Evolutionary conservation across 352 stramenopile genomes (phyloP), one percentile per base, ranked within the genome.

Genomic region (Phytopythium aichiense): DNA sequence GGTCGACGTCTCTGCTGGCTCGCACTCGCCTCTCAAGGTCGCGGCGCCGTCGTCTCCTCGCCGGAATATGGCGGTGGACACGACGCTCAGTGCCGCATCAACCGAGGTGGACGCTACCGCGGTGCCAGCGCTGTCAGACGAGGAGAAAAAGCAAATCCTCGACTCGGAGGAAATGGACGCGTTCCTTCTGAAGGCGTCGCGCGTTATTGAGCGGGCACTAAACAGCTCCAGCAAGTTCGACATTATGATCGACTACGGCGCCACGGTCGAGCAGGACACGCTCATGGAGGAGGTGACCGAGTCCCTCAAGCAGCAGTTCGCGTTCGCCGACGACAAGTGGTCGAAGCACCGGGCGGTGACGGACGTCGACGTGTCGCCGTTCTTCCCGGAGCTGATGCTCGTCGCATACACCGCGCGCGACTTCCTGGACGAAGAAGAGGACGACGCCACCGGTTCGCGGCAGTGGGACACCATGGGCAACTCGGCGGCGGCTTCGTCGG

Each of bases 231-330:
- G 69, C 64, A 89, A 89, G 64, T 94, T 76, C 61, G 87, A 95
- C 57, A 86, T 94, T 46, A 94, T 92, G 84, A 67, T 92, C 42
- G 87, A 95, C 63, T 95, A 95, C 50, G 78, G 79, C 4, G 84
- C 84, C 30, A 80, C 82, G 7, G 78, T 91, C 33, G 84, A 92
- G 63, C 68, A 78, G 28, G 84, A 92, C 49, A 67, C 69, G 45
- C 57, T 72, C 4, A 57, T 72, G 11, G 84, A 90, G 35, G 81
- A 91, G 35, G 58, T 74, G n/a, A 74, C 68, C 6, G 79, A 93
- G 52, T 76, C 77, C 33, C 63, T 93, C 28, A 95, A 92, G 66
- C 78, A 82, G 64, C 71, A 88, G 49, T 81, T 84, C 54, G 71
- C 77, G 42, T 93, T 92, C 67, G 67, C 72, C 23, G 87, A 94